Percentiles rank a stretch among this genome's conserved stretches.
Evolutionary conservation across 1,284 basidiomycete genomes (phyloP).

Genomic region (Rhodotorula sp.): DNA sequence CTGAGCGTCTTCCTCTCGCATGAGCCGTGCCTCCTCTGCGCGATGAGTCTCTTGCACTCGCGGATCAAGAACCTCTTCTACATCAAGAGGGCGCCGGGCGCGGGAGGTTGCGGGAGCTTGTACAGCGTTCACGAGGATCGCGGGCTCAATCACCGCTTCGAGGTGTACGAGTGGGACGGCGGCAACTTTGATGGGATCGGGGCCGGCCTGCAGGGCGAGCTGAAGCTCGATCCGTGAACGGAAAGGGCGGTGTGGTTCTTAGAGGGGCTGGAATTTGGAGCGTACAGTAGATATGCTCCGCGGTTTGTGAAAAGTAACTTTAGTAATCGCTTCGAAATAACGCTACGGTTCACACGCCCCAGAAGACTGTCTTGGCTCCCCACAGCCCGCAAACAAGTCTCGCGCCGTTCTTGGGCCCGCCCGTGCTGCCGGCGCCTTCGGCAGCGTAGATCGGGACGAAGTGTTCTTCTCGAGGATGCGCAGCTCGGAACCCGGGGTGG

Average conservation of each 20-base stretch:
- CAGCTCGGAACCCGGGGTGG: slow-evolving; percentile 61
- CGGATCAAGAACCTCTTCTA: slow-evolving; percentile 61
- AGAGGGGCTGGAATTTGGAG: not conserved
- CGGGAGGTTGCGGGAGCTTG: slow-evolving; percentile 64
- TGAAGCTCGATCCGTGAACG: slow-evolving; percentile 18
- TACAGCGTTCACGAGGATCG: slow-evolving; percentile 51
- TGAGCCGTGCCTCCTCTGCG: slow-evolving; percentile 93
- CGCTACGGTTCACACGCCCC: slow-evolving; percentile 30
- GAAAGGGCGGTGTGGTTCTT: not conserved
- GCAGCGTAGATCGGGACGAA: slow-evolving; percentile 67
- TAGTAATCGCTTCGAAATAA: no score
- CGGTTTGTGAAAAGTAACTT: not conserved
- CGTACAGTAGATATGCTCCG: not conserved
- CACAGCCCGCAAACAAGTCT: slow-evolving; percentile 36
- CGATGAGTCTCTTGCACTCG: slow-evolving; percentile 88
- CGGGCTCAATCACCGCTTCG: slow-evolving; percentile 51
- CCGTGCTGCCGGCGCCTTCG: slow-evolving; percentile 62
- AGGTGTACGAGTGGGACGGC: slow-evolving; percentile 49
- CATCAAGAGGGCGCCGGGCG: slow-evolving; percentile 34
- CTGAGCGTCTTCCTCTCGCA: slow-evolving; percentile 81
- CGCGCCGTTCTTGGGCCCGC: slow-evolving; percentile 15
- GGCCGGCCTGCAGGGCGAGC: slow-evolving; percentile 3
- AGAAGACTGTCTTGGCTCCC: slow-evolving; percentile 42
- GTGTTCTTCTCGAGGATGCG: slow-evolving; percentile 69
- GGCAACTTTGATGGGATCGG: slow-evolving; percentile 5